Base-by-base conservation (phyloP, 345 rosid genomes). In the Boechera divaricarpa region DNA sequence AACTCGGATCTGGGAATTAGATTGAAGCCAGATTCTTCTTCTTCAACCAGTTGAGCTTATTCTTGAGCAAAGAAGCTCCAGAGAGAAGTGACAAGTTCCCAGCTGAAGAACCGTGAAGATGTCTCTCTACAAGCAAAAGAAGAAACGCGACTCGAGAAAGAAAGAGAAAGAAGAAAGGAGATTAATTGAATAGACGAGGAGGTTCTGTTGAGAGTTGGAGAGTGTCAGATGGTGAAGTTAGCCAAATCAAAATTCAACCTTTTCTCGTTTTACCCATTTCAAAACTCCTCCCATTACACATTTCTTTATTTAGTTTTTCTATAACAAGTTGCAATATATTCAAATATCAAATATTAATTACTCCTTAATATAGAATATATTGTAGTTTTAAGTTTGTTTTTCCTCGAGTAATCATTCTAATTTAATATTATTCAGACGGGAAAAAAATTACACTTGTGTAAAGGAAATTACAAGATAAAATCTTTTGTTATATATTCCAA, bases 151-250 rank as follows among this genome's bases (percentile, higher is more conserved):
- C 45, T 55, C 72, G 67, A 77, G 66, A 24, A 15, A 36, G 63
- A 33, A 13, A 51, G 32, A 59, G 74, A 70, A 33, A 24, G 35
- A 21, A 72, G 12, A 54, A 39, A 54, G 63, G 64, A 67, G 72
- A 6, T 13, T 9, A 29, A 29, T 51, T 55, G 42, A 70, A 45
- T 21, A 49, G 36, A 26, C 55, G 28, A 29, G 41, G 42, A 39
- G 42, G 63, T 69, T 76, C 52, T 69, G 80, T 53, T 69, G 75
- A 68, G 79, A 75, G 73, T 75, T 75, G 73, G 78, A 66, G 80
- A 64, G 60, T 70, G 81, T 42, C 54, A 77, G 81, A 77, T 45
- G 67, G 66, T 56, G 71, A 71, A 71, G 76, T 44, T 67, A 33
- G 67, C 72, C 61, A 53, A 64, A 41, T 10, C 12, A 41, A n/a